Evolutionary conservation across 371 early-diverging fungal species (phyloP).

Genomic region (Actinomucor elegans): DNA sequence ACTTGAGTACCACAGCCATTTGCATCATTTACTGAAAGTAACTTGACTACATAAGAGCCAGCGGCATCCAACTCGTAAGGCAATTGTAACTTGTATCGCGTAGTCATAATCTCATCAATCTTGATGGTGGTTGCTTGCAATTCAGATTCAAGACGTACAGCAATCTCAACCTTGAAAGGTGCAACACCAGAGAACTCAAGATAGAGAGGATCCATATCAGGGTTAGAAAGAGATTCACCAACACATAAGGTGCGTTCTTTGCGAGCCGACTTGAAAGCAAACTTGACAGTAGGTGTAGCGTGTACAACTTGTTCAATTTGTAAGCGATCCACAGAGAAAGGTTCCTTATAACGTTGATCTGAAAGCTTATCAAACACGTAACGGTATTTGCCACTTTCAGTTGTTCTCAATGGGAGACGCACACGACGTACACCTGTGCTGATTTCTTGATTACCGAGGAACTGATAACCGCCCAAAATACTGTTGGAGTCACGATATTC

Average conservation of each 20-base stretch:
- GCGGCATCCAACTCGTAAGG: slow-evolving; percentile 28
- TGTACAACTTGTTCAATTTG: slow-evolving; percentile 43
- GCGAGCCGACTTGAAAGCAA: slow-evolving; percentile 9
- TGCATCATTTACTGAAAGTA: slow-evolving; percentile 41
- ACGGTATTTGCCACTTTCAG: slow-evolving; percentile 35
- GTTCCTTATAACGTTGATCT: slow-evolving; percentile 45
- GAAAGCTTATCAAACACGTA: slow-evolving; percentile 47
- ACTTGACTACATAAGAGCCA: slow-evolving; percentile 40
- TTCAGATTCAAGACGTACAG: slow-evolving; percentile 39
- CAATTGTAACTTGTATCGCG: slow-evolving; percentile 29
- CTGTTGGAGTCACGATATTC: slow-evolving; percentile 6
- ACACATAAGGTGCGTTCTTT: slow-evolving; percentile 42
- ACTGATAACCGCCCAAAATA: neutral
- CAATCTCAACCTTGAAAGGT: slow-evolving; percentile 45
- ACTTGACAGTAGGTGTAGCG: slow-evolving; percentile 41
- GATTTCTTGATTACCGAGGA: slow-evolving; percentile 30
- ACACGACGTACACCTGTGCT: slow-evolving; percentile 31
- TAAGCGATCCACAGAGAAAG: slow-evolving; percentile 19
- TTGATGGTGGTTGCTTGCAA: slow-evolving; percentile 24
- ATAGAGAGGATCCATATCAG: slow-evolving; percentile 32
- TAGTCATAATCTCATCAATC: slow-evolving; percentile 32
- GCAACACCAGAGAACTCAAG: slow-evolving; percentile 46
- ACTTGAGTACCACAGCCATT: slow-evolving; percentile 39
- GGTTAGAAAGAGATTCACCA: slow-evolving; percentile 32
- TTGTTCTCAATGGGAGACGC: slow-evolving; percentile 39